A percentile compares a stretch with the other conserved stretches of the same genome.
phyloP scores from a whole-genome alignment of 139 green algal genomes.

The Chlorella sp. region DNA sequence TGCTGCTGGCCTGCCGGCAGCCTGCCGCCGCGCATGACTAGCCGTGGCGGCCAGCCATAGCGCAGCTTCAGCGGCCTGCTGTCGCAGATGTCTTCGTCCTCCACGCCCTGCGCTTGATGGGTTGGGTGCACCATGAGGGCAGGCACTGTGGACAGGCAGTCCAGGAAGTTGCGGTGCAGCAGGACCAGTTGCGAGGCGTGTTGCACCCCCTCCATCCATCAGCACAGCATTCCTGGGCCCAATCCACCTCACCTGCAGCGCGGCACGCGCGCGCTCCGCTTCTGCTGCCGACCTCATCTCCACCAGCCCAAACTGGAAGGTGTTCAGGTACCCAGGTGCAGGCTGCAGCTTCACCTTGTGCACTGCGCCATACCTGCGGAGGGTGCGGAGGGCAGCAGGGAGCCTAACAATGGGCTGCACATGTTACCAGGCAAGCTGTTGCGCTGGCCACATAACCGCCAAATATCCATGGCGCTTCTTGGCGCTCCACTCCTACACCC shows the following conservation, averaged over 20 bases:
- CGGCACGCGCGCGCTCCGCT: background rate
- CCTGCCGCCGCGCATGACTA: background rate
- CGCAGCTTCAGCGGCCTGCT: slow-evolving; percentile 20
- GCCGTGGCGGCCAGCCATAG: background rate
- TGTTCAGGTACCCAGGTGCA: background rate
- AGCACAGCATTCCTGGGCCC: background rate
- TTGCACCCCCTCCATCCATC: background rate
- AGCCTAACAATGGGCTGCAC: background rate
- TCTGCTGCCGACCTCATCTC: slow-evolving; percentile 2
- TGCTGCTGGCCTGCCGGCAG: background rate
- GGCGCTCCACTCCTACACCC: no score
- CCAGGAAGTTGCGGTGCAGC: background rate
- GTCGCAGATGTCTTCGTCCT: background rate
- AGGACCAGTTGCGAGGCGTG: background rate
- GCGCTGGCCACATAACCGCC: no score
- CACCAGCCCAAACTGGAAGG: slow-evolving; percentile 8
- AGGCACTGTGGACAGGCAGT: no score
- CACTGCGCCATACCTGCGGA: slow-evolving; percentile 13
- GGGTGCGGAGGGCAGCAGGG: background rate
- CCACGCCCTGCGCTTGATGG: background rate
- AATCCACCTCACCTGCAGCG: background rate
- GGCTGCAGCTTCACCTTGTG: background rate
- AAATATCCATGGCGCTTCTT: no score
- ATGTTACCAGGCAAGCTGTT: no score
- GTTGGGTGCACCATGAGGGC: background rate